Base-by-base conservation (phyloP, 495 filamentous ascomycete species). In the Aspergillus hancockii region DNA sequence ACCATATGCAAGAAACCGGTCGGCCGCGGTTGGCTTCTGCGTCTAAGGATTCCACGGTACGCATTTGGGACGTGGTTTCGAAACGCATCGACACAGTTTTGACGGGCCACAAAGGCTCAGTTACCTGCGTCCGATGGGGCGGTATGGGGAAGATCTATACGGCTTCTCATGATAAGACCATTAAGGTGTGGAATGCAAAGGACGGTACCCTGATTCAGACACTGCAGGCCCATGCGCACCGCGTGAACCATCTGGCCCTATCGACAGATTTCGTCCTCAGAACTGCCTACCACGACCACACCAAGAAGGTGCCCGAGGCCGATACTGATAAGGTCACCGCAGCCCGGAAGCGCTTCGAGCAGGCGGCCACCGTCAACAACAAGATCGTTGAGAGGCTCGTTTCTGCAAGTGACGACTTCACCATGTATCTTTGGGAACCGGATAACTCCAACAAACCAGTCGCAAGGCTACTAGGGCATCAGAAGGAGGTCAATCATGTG, bases 351-450 rank as follows among this genome's bases (percentile, higher is more conserved):
- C 84, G 92, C n/a, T 98, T 95, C 67, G 85, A 93, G 63, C 89
- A 91, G 64, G 92, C 93, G 8, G 93, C 93, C 8, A 93, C 83
- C 13, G 80, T 92, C 38, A 83, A 88, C 38, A 90, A 89, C 52
- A 85, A 88, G 64, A 82, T 94, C 38, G 84, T 90, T 3, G 94
- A 99, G 74, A 85, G 92, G 19, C 77, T 97, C 3, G 92, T 96
- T 3, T 92, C 91, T 1, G 95, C 93, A 2, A 90, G 86, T 66
- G 94, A 99, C 65, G 95, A 99, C 67, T 94, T 91, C 75, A 98
- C 94, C 7, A 94, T 98, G 81, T 97, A 90, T 67, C 83, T 99
- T 50, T 99, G 95, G 95, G 90, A 95, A 32, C 95, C 95, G 0
- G 80, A 84, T 18, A 81, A 73, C 53, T 87, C 88, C 18, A 90